phyloP scores from a whole-genome alignment of 208 protist species.

The Trypanosoma lewisi region DNA sequence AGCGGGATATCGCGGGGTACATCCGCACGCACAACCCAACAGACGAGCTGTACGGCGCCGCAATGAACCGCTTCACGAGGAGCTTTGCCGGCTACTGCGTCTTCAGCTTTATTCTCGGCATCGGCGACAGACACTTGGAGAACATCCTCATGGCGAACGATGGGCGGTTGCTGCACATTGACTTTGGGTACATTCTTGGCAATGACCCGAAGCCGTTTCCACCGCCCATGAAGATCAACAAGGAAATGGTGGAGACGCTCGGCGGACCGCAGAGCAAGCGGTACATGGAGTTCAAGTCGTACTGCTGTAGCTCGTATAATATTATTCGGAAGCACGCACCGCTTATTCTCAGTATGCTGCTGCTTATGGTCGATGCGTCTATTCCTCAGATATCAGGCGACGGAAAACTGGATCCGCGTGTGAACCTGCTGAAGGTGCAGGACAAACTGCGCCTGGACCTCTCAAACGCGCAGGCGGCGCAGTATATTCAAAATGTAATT shows the following conservation, averaged over 20 bases:
- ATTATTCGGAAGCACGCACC: conserved; percentile 93
- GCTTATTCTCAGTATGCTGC: conserved; percentile 94
- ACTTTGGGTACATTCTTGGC: conserved; percentile 98
- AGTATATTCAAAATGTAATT: conserved; percentile 93
- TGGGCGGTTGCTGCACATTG: conserved; percentile 97
- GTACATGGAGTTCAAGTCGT: conserved; percentile 79
- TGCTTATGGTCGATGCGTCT: conserved; percentile 91
- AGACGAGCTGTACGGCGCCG: conserved; percentile 46
- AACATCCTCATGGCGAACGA: conserved; percentile 94
- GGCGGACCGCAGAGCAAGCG: conserved; percentile 72
- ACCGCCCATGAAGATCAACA: conserved; percentile 95
- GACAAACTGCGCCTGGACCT: conserved; percentile 93
- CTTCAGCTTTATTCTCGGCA: conserved; percentile 96
- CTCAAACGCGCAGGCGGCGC: conserved; percentile 88
- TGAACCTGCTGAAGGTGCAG: conserved; percentile 86
- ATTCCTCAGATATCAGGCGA: conserved; percentile 58
- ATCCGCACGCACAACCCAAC: conserved; percentile 77
- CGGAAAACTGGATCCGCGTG: conserved; percentile 42
- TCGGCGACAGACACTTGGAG: conserved; percentile 96
- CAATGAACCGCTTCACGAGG: conserved; percentile 94
- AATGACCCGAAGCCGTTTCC: conserved; percentile 96
- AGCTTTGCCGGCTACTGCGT: conserved; percentile 97
- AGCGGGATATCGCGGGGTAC: conserved; percentile 68
- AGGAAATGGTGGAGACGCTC: conserved; percentile 88
- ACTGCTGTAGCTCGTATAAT: conserved; percentile 95